A percentile compares a stretch with the other conserved stretches of the same genome.
Evolutionary conservation across 306 rosid species (phyloP).

Genomic region (Quercus bicolor): DNA sequence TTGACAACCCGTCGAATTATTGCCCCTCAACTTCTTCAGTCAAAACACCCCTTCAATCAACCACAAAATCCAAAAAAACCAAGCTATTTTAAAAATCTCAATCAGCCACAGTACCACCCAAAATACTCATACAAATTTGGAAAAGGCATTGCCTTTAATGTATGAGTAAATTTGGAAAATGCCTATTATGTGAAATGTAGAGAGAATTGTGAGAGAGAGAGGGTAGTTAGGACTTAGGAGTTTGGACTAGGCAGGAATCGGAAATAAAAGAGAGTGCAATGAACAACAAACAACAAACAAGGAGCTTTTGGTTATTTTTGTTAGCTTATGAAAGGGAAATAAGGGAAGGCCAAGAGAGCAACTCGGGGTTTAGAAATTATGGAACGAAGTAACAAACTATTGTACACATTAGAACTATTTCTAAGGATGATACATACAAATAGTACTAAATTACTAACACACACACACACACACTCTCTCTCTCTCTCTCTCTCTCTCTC

Average conservation of each 20-base stretch:
- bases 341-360: slow-evolving; percentile 41
- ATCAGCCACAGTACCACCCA: neutral
- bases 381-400: slow-evolving; percentile 22
- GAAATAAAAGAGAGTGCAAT: neutral
- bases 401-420: slow-evolving; percentile 3
- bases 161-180: neutral
- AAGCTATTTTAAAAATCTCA: neutral
- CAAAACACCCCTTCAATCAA: neutral
- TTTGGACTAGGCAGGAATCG: neutral
- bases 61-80: neutral
- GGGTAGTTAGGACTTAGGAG: neutral
- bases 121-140: neutral
- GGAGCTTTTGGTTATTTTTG: slow-evolving; percentile 17
- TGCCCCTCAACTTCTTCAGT: neutral
- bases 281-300: slow-evolving; percentile 1
- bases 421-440: neutral
- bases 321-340: slow-evolving; percentile 4
- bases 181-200: slow-evolving; percentile 8
- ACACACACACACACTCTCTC: too few species aligned
- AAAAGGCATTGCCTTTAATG: too few species aligned
- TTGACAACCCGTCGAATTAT: neutral
- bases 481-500: neutral
- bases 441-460: too few species aligned
- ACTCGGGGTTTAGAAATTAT: slow-evolving; percentile 18
- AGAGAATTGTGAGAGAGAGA: neutral